phyloP scores from a whole-genome alignment of 192 early-diverging fungal genomes.

The Coemansia sp. region DNA sequence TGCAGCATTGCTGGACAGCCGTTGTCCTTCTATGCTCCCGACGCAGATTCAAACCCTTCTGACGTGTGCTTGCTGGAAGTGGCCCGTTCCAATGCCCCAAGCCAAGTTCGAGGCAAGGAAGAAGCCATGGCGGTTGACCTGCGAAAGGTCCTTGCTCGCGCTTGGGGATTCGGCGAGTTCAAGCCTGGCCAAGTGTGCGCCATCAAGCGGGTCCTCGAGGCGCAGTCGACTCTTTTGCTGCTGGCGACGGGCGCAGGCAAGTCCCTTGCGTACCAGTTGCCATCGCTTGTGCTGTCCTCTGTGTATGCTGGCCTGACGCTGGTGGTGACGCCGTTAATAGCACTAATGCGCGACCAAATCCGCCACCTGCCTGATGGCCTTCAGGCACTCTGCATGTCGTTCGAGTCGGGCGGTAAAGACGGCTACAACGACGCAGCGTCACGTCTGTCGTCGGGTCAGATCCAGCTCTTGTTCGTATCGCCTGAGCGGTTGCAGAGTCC shows the following conservation, averaged over 20 bases:
- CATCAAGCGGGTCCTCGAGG: conserved; percentile 49
- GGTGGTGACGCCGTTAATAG: conserved; percentile 80
- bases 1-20: conserved; percentile 8
- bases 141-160: conserved; percentile 43
- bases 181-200: conserved; percentile 57
- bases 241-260: conserved; percentile 72
- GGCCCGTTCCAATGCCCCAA: neutral
- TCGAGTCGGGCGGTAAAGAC: conserved; percentile 33
- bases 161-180: conserved; percentile 55
- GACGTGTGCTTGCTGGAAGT: neutral
- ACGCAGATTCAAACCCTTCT: neutral
- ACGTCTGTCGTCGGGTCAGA: conserved; percentile 51
- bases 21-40: neutral
- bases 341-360: conserved; percentile 87
- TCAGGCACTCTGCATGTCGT: conserved; percentile 65
- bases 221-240: conserved; percentile 57
- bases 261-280: conserved; percentile 79
- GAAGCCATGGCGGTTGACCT: conserved; percentile 37
- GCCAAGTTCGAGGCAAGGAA: neutral
- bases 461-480: conserved; percentile 74
- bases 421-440: conserved; percentile 20
- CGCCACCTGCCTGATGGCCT: conserved; percentile 63
- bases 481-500: conserved; percentile 71
- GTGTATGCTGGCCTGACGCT: conserved; percentile 57
- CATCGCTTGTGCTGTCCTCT: conserved; percentile 63